phyloP scores from a whole-genome alignment of 176 grass and related monocot species.

The Ananas comosus region DNA sequence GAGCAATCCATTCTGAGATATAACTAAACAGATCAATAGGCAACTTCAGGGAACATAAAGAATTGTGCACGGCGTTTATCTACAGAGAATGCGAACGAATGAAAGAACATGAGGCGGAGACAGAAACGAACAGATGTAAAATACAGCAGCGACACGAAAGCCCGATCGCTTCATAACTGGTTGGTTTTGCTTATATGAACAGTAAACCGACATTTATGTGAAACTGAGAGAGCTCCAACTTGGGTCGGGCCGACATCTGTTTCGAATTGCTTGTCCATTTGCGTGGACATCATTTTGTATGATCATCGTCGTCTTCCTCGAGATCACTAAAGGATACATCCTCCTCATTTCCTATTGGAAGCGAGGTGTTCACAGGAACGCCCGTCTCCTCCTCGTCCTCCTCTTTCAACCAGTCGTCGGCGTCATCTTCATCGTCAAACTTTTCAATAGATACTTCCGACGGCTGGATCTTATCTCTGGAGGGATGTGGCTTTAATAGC shows the following conservation, averaged over 20 bases:
- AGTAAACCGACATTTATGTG: neutral
- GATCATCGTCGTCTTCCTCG: conserved; percentile 65
- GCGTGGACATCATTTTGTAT: conserved; percentile 33
- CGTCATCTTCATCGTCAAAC: conserved; percentile 63
- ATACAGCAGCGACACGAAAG: no score
- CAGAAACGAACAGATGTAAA: no score
- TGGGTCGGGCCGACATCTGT: neutral
- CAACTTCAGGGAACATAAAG: no score
- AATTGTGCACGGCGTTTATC: no score
- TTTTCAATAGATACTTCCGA: conserved; percentile 29
- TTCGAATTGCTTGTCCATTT: neutral
- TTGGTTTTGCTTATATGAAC: neutral
- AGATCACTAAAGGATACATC: conserved; percentile 91
- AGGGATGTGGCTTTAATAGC: conserved; percentile 2
- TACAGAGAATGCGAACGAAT: no score
- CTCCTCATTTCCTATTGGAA: conserved; percentile 60
- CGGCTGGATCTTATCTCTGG: conserved; percentile 27
- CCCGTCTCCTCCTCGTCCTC: conserved; percentile 47
- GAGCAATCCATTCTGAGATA: no score
- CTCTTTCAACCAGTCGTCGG: conserved; percentile 74
- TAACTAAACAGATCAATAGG: no score
- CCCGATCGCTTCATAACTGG: no score
- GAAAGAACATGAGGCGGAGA: no score
- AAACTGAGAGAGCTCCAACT: neutral
- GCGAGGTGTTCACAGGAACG: conserved; percentile 31